Evolutionary conservation across 2,329 filamentous ascomycete species (phyloP).

Genomic region (Pseudopyrenochaeta lycopersici): DNA sequence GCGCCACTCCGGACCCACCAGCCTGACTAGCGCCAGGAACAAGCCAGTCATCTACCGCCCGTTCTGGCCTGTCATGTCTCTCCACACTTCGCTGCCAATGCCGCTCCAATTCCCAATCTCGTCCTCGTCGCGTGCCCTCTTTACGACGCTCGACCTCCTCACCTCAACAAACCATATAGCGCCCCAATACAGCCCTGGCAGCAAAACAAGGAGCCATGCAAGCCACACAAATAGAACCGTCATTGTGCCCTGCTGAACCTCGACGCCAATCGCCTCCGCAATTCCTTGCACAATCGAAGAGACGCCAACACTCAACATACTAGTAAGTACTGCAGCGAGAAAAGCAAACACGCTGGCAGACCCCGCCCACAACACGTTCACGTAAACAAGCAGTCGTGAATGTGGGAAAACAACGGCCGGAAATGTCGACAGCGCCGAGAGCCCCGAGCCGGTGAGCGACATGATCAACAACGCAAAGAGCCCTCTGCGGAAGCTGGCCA

Average conservation of each 20-base stretch:
- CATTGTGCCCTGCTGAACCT: slow-evolving; percentile 13
- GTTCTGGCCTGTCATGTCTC: slow-evolving; percentile 22
- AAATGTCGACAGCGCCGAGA: slow-evolving; percentile 17
- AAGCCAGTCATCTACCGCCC: neutral
- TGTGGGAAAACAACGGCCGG: slow-evolving; percentile 30
- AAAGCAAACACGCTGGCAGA: slow-evolving; percentile 17
- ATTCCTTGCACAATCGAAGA: slow-evolving; percentile 9
- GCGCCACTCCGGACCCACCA: no score
- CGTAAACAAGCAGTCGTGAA: slow-evolving; percentile 31
- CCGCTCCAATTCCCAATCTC: slow-evolving; percentile 36
- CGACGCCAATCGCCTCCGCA: slow-evolving; percentile 14
- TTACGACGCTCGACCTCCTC: slow-evolving; percentile 22
- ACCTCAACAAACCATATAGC: slow-evolving; percentile 39
- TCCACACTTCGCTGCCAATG: slow-evolving; percentile 21
- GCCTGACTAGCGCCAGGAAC: no score
- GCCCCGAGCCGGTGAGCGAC: slow-evolving; percentile 16
- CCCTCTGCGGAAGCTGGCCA: slow-evolving; percentile 12
- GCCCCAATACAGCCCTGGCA: slow-evolving; percentile 28
- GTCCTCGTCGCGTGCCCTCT: slow-evolving; percentile 21
- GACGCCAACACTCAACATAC: slow-evolving; percentile 13
- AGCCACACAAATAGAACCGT: slow-evolving; percentile 31
- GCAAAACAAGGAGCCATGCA: slow-evolving; percentile 12
- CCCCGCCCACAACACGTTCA: slow-evolving; percentile 20
- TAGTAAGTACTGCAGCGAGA: slow-evolving; percentile 24
- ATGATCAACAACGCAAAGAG: slow-evolving; percentile 30